A percentile compares a stretch with the other conserved stretches of the same genome.
Conservation (phyloP, 768 basidiomycete genomes). For the Infundibulicybe gibba region DNA sequence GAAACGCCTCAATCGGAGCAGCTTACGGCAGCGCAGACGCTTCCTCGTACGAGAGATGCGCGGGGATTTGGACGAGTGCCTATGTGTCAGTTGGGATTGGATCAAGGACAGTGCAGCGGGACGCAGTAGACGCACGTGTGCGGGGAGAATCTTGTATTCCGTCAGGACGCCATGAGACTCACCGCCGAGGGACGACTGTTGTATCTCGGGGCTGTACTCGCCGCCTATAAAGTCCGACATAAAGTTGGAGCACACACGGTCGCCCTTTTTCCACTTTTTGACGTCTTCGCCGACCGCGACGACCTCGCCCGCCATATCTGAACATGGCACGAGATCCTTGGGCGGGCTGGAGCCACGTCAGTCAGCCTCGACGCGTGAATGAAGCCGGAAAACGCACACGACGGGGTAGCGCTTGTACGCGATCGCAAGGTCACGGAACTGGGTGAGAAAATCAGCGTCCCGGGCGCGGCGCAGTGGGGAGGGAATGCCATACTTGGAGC, state of each 20-base stretch:
- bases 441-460: background rate
- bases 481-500: conserved; percentile 31
- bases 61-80: conserved; percentile 49
- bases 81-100: conserved; percentile 9
- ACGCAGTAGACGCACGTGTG: conserved; percentile 25
- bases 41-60: conserved; percentile 59
- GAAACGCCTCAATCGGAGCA: background rate
- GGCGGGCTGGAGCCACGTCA: background rate
- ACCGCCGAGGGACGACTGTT: conserved; percentile 36
- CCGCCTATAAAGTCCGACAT: conserved; percentile 40
- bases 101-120: background rate
- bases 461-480: background rate
- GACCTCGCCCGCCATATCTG: conserved; percentile 56
- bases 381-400: conserved; percentile 15
- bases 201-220: conserved; percentile 27
- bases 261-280: conserved; percentile 47
- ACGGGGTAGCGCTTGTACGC: conserved; percentile 31
- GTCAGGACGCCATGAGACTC: conserved; percentile 45
- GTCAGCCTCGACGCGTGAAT: background rate
- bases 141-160: conserved; percentile 45
- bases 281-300: conserved; percentile 40
- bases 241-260: conserved; percentile 52
- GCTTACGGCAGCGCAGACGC: conserved; percentile 59
- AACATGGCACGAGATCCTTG: conserved; percentile 27
- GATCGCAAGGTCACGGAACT: conserved; percentile 50